These are phyloP conservation scores for Scheffersomyces stipitis DNA, from an alignment of 805 yeast genomes.

Conservation along the genomic window DNA sequence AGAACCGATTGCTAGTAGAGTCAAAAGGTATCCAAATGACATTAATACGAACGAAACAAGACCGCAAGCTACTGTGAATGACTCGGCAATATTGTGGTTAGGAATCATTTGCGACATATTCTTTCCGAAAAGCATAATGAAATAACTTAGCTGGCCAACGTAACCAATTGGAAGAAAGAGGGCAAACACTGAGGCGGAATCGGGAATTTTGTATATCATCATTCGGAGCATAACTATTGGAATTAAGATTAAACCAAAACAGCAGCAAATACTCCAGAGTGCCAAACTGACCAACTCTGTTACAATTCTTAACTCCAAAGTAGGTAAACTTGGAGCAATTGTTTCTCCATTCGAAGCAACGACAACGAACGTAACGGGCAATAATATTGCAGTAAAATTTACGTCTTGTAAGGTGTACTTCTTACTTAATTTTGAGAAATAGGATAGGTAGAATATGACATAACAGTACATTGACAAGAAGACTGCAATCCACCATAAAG, in stretches of 20 bases:
- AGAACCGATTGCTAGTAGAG: constrained; percentile 35
- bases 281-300: constrained; percentile 57
- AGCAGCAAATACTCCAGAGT: constrained; percentile 69
- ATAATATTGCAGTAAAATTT: neutral
- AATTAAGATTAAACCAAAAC: constrained; percentile 52
- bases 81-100: constrained; percentile 1
- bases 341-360: constrained; percentile 68
- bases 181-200: constrained; percentile 55
- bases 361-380: constrained; percentile 68
- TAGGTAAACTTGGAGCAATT: constrained; percentile 46
- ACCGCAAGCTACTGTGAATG: neutral
- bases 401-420: neutral
- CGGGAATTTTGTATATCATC: constrained; percentile 58
- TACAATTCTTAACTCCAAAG: constrained; percentile 44
- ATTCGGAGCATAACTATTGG: constrained; percentile 62
- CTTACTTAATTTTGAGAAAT: constrained; percentile 30
- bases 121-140: constrained; percentile 55
- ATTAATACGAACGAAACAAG: constrained; percentile 23
- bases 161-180: constrained; percentile 80
- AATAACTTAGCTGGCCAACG: constrained; percentile 81
- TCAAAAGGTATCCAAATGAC: constrained; percentile 58
- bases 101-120: constrained; percentile 29
- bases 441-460: constrained; percentile 53
- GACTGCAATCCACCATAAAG: constrained; percentile 74
- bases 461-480: constrained; percentile 54